Conservation (phyloP, 768 basidiomycete species). For the Mycena filopes region DNA sequence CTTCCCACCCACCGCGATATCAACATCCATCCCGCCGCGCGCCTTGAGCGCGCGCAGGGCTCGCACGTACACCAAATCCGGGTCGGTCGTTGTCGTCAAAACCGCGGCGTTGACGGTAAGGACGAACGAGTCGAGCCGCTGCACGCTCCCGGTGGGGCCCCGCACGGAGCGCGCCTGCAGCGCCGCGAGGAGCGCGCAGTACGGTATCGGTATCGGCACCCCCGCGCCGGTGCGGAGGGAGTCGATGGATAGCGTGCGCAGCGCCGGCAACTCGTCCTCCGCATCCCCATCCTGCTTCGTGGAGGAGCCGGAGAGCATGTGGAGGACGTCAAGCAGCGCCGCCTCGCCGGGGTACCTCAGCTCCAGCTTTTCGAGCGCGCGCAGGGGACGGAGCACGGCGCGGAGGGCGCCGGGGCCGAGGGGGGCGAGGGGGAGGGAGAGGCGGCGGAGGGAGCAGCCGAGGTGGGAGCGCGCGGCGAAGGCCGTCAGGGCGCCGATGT, state of each 20-base stretch:
- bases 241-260: slow-evolving; percentile 5
- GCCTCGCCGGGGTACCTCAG: background rate
- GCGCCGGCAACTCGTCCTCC: background rate
- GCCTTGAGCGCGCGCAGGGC: slow-evolving; percentile 5
- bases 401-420: background rate
- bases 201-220: too few species aligned
- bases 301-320: background rate
- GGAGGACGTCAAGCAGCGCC: background rate
- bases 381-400: background rate
- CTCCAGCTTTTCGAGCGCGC: background rate
- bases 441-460: background rate
- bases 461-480: background rate
- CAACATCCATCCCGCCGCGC: too few species aligned
- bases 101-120: background rate
- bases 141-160: background rate
- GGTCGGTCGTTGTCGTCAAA: background rate
- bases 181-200: background rate
- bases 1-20: too few species aligned
- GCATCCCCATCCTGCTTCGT: too few species aligned
- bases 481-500: background rate
- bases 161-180: slow-evolving; percentile 8
- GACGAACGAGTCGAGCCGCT: background rate
- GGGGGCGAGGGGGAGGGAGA: slow-evolving; percentile 3
- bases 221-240: background rate
- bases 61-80: background rate